These are phyloP conservation scores for Daldinia bambusicola DNA, from an alignment of 495 filamentous ascomycete genomes.

Conservation along the genomic window DNA sequence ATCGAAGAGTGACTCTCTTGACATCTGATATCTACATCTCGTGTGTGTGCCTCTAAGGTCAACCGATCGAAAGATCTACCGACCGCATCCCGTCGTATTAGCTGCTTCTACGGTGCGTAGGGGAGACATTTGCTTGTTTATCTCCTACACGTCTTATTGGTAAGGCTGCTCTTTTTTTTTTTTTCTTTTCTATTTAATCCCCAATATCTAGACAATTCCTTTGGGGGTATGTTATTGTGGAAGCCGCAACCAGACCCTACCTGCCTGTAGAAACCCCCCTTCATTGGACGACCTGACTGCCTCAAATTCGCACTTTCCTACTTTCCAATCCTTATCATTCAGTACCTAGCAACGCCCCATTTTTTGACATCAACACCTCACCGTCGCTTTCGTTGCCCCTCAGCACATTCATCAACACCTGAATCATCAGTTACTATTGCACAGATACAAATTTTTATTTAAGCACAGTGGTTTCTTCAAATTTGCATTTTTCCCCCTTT, in stretches of 20 bases:
- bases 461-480: neutral
- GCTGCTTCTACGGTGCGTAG: constrained; percentile 57
- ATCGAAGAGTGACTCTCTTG: constrained; percentile 33
- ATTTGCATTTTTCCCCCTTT: neutral
- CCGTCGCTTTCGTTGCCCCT: neutral
- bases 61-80: constrained; percentile 53
- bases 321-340: neutral
- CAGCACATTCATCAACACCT: neutral
- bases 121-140: constrained; percentile 99
- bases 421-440: neutral
- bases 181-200: neutral
- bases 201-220: neutral
- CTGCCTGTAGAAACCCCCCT: neutral
- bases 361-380: neutral
- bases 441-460: neutral
- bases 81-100: constrained; percentile 49
- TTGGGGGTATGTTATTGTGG: neutral
- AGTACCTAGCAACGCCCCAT: neutral
- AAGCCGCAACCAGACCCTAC: neutral
- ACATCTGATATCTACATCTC: constrained; percentile 39
- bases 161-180: constrained; percentile 60
- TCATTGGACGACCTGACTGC: neutral
- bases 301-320: neutral
- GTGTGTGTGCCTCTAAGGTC: constrained; percentile 41
- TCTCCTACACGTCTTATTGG: constrained; percentile 78